phyloP scores from a whole-genome alignment of 495 filamentous ascomycete species.

The Lepraria neglecta region DNA sequence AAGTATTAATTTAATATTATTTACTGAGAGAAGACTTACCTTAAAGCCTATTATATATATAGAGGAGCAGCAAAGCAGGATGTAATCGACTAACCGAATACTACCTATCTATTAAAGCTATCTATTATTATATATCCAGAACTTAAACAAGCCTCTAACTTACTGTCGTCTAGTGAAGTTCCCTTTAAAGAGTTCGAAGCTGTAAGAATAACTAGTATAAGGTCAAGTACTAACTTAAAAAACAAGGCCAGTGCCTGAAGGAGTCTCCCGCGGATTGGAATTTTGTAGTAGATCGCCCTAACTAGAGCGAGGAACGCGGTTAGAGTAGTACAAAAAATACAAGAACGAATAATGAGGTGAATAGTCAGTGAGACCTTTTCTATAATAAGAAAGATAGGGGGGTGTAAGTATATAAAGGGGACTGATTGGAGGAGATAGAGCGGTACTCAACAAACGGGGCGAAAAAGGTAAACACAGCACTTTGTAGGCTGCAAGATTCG shows the following conservation, averaged over 20 bases:
- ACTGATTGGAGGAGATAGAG: constrained; percentile 2
- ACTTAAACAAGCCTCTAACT: too few species aligned
- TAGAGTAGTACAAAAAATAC: constrained; percentile 2
- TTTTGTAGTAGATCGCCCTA: too few species aligned
- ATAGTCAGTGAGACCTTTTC: constrained; percentile 2
- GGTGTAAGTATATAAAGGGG: constrained; percentile 4
- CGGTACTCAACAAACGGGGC: background rate
- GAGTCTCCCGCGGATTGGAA: background rate
- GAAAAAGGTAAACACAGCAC: background rate
- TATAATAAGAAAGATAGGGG: constrained; percentile 10
- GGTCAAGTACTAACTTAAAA: too few species aligned
- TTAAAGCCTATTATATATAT: background rate
- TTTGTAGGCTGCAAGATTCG: too few species aligned
- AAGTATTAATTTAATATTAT: too few species aligned
- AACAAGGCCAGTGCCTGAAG: background rate
- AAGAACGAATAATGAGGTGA: constrained; percentile 10
- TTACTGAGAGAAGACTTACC: too few species aligned
- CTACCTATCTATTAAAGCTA: background rate
- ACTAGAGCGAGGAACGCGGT: too few species aligned
- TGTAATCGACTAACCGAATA: background rate
- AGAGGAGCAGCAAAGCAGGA: constrained; percentile 4
- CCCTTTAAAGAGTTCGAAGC: too few species aligned
- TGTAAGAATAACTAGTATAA: too few species aligned
- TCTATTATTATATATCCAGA: constrained; percentile 6
- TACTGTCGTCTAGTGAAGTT: too few species aligned